Base-by-base conservation (phyloP, 139 green algal genomes). In the Tetratostichococcus sp. region DNA sequence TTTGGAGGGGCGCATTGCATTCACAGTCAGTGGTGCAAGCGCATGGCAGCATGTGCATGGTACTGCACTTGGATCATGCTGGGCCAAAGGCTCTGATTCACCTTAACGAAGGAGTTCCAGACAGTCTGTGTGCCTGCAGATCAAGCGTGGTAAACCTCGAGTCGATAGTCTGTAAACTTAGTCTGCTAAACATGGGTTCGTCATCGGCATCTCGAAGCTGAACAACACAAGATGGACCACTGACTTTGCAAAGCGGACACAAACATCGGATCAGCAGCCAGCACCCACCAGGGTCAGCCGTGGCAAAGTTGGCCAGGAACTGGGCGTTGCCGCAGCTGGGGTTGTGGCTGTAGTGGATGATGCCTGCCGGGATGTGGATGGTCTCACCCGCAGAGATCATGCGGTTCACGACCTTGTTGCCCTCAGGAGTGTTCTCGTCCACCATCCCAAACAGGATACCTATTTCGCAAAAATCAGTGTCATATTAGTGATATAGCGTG, bases 291-390 rank as follows among this genome's bases (percentile, higher is more conserved):
- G 70, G 43, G 43, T 75, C 70, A 4, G 33, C 30, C 43, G 43
- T 68, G 30, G 30, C 70, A 58, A 68, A 75, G 30, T 68, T 75
- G 43, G 43, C 70, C 28, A 75, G 50, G 30, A 75, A 75, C 26
- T 50, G 39, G 25, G 70, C 70, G 19, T 26, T 1, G 6, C 14
- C 11, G 50, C 70, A 75, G 21, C 3, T 28, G 28, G 22, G 23
- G 50, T 75, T 75, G 43, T 65, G 28, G 43, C n/a, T 43, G 43
- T 66, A 75, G 70, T 75, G 70, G 33, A 69, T 19, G 70, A 75
- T 33, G 69, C 69, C 69, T 65, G 35, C 3, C 35, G 70, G 70
- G 4, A 75, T 68, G 43, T 75, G 70, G 50, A 75, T 50, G 28
- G 70, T 75, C 28, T 67, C 28, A 30, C 32, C 26, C 21, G 65